Percentiles rank a stretch among this genome's conserved stretches.
phyloP scores from a whole-genome alignment of 495 filamentous ascomycete species.

The Parathielavia appendiculata region DNA sequence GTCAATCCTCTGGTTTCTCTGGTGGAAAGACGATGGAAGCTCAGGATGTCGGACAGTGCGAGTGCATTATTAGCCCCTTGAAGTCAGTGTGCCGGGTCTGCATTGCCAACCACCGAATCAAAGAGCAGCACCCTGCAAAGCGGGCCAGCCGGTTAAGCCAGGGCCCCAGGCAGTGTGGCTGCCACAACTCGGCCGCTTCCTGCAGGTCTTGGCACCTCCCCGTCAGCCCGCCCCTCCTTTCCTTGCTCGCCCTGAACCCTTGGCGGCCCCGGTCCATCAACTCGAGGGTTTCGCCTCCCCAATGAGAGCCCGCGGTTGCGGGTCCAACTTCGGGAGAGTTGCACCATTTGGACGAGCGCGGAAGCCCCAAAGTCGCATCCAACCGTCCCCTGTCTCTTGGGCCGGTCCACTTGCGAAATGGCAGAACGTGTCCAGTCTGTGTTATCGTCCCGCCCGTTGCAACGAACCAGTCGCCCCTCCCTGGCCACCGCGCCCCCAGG shows the following conservation, averaged over 20 bases:
- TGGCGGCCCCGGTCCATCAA: constrained; percentile 17
- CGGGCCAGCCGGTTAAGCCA: no score
- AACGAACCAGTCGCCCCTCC: not conserved
- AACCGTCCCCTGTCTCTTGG: not conserved
- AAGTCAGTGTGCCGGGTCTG: not conserved
- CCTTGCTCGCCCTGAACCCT: constrained; percentile 16
- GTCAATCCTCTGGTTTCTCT: no score
- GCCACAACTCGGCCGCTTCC: not conserved
- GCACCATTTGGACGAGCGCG: constrained; percentile 18
- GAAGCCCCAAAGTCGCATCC: constrained; percentile 6
- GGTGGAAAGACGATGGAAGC: no score
- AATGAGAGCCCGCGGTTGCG: constrained; percentile 17
- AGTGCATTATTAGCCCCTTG: not conserved
- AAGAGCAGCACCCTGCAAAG: no score
- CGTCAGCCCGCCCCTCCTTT: constrained; percentile 14
- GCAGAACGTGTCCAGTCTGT: not conserved
- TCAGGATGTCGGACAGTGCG: constrained; percentile 10
- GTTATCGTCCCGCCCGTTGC: not conserved
- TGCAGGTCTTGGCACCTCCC: constrained; percentile 16
- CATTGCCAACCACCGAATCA: not conserved
- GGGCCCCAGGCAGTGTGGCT: not conserved
- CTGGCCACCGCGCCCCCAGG: not conserved
- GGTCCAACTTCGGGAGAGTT: constrained; percentile 26
- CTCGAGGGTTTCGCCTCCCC: constrained; percentile 12
- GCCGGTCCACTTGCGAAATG: constrained; percentile 17